These are phyloP conservation scores for Xanthoceras sorbifolium DNA, from an alignment of 345 rosid species.

Conservation along the genomic window DNA sequence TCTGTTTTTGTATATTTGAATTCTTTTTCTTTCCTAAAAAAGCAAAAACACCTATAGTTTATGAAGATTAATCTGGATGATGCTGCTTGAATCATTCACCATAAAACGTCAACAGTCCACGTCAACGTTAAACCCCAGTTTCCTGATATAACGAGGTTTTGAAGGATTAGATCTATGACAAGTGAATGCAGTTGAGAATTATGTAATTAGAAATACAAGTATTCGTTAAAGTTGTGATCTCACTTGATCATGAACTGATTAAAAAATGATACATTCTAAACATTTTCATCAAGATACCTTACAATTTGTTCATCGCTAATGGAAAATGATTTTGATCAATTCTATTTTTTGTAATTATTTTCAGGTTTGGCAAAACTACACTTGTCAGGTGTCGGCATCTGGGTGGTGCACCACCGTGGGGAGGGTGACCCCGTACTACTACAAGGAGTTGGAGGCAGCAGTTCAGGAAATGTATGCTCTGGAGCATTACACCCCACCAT, in stretches of 20 bases:
- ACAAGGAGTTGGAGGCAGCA: conserved; percentile 67
- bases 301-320: neutral
- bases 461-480: conserved; percentile 84
- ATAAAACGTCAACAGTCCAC: neutral
- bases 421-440: conserved; percentile 70
- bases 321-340: conserved; percentile 2
- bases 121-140: neutral
- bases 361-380: conserved; percentile 81
- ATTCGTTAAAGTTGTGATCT: neutral
- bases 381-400: conserved; percentile 52
- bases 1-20: neutral
- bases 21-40: neutral
- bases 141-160: neutral
- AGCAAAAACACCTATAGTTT: neutral
- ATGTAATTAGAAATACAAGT: neutral
- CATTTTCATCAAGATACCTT: neutral
- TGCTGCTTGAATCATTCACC: neutral
- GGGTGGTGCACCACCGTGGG: conserved; percentile 71
- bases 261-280: neutral
- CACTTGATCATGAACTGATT: neutral
- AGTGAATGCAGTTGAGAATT: neutral
- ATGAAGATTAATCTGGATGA: neutral
- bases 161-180: neutral
- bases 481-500: conserved; percentile 80
- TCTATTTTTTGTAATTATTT: neutral